Evolutionary conservation across 2,329 filamentous ascomycete genomes (phyloP), one percentile per base, ranked within the genome.

Genomic region (Trichoderma cornu-damae): DNA sequence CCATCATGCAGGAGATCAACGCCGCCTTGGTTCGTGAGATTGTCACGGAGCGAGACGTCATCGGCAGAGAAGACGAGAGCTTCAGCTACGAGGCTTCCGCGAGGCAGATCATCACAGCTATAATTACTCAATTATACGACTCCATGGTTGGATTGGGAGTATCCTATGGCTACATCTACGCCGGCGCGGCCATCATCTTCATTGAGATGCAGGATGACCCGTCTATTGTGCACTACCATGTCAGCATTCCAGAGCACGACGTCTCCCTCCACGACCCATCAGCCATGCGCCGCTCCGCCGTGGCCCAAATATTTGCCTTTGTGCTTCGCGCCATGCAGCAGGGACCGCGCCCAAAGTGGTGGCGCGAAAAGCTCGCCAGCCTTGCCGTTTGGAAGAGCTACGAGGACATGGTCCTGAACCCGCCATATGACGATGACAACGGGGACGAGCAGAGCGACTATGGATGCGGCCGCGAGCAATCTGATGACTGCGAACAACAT

Each of bases 261-360:
- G 52, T 56, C 24, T 38, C n/a, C 12, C 3, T 12, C 34, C 18
- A 48, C 8, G 32, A 38, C n/a, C 63, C 70, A 32, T 64, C 59
- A 12, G 65, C 65, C 49, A 67, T 75, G 34, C 61, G 73, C 58
- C 61, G 61, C 24, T 75, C 72, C 0, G 71, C 73, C n/a, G 67
- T 72, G 43, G 68, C 68, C 0, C 70, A 75, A 62, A 69, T 73
- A 38, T 72, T 75, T 46, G 68, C 72, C 42, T 75, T 77, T 35
- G 58, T 70, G 14, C 60, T 75, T 54, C 65, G 69, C 58, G 69
- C 70, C n/a, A 60, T 73, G 52, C 61, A 58, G 48, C 9, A 59
- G 48, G 57, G 61, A 4, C 28, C 38, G 11, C 66, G 66, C 9
- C 68, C 67, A 1, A 59, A 61, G 4, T 5, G 59, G 58, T 75